These are phyloP conservation scores for Uronychia setigera DNA, from an alignment of 73 alveolate species.

Conservation along the genomic window DNA sequence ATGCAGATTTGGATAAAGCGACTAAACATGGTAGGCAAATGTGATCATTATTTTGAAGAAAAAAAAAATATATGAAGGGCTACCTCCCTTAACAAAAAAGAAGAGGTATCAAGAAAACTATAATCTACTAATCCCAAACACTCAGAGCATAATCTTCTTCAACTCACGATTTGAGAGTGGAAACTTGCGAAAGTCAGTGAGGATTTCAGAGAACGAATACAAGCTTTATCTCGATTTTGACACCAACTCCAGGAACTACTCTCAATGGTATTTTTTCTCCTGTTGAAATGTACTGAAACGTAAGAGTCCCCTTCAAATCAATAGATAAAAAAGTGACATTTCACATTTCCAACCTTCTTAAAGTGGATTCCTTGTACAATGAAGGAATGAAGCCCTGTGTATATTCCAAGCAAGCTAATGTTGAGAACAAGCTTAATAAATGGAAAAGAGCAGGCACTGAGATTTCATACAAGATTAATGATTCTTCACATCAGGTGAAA, in stretches of 20 bases:
- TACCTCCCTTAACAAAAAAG: slow-evolving; percentile 20
- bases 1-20: slow-evolving; percentile 1
- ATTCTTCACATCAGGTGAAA: not conserved
- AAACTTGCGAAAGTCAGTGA: slow-evolving; percentile 40
- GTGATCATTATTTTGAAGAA: slow-evolving; percentile 44
- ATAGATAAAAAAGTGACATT: slow-evolving; percentile 41
- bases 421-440: slow-evolving; percentile 1
- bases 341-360: slow-evolving; percentile 66
- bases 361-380: slow-evolving; percentile 76
- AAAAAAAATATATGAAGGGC: slow-evolving; percentile 13
- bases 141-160: slow-evolving; percentile 48
- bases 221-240: slow-evolving; percentile 81
- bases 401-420: slow-evolving; percentile 48
- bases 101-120: not conserved
- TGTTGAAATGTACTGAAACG: slow-evolving; percentile 59
- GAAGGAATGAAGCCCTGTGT: slow-evolving; percentile 82
- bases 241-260: slow-evolving; percentile 67
- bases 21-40: slow-evolving; percentile 5
- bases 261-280: slow-evolving; percentile 81
- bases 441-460: slow-evolving; percentile 82
- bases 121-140: slow-evolving; percentile 44
- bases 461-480: slow-evolving; percentile 60
- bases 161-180: slow-evolving; percentile 90
- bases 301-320: slow-evolving; percentile 10
- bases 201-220: slow-evolving; percentile 52